These are phyloP conservation scores for Phyllosticta citribraziliensis DNA, from an alignment of 2,329 filamentous ascomycete genomes.

Conservation along the genomic window DNA sequence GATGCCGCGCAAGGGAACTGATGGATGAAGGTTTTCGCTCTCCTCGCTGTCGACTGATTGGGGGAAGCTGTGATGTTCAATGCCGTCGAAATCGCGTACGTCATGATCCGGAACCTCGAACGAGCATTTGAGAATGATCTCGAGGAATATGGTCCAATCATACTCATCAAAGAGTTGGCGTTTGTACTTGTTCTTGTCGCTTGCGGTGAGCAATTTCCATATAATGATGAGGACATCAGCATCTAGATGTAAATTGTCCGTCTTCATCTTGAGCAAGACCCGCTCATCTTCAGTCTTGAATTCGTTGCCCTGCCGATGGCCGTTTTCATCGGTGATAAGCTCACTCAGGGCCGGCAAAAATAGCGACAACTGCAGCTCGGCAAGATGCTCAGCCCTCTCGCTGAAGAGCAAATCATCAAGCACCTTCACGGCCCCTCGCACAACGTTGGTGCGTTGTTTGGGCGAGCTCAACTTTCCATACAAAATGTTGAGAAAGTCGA, in stretches of 20 bases:
- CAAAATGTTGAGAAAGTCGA: conserved; percentile 51
- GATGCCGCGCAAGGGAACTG: conserved; percentile 12
- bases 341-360: conserved; percentile 11
- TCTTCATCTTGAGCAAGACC: conserved; percentile 1
- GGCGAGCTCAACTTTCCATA: conserved; percentile 34
- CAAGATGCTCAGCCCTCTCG: conserved; percentile 9
- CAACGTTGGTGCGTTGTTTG: conserved; percentile 23
- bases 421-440: conserved; percentile 54
- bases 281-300: not conserved
- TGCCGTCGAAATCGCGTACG: conserved; percentile 4
- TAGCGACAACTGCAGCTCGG: conserved; percentile 10
- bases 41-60: conserved; percentile 1
- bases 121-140: conserved; percentile 8
- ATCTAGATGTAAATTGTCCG: conserved; percentile 6
- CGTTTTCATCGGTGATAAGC: conserved; percentile 1
- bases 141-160: conserved; percentile 4
- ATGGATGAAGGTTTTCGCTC: conserved; percentile 7
- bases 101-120: conserved; percentile 4
- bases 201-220: conserved; percentile 5
- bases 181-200: conserved; percentile 4
- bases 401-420: conserved; percentile 24
- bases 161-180: conserved; percentile 7
- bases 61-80: not conserved
- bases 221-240: conserved; percentile 8
- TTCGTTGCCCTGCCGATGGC: not conserved